Percentiles rank a stretch among this genome's conserved stretches.
Conservation (phyloP, 805 yeast genomes). For the Candida koratica region DNA sequence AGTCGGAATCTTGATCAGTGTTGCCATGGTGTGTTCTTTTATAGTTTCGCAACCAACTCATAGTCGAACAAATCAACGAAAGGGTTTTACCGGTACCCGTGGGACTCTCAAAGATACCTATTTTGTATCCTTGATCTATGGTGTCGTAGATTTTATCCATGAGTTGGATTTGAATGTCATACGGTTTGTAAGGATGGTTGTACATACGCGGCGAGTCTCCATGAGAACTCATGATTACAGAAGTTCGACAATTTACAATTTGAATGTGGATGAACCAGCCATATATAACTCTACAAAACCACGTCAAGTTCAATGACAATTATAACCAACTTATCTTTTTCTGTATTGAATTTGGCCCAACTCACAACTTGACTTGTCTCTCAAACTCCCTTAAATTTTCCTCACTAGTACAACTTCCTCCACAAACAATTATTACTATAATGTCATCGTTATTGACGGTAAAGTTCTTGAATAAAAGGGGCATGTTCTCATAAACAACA, state of each 20-base stretch:
- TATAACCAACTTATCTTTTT: no score
- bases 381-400: constrained; percentile 14
- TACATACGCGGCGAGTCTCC: no score
- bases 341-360: no score
- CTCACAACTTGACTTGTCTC: constrained; percentile 6
- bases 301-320: no score
- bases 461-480: constrained; percentile 16
- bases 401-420: constrained; percentile 22
- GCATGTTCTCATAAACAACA: constrained; percentile 18
- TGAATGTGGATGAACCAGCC: no score
- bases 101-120: constrained; percentile 87
- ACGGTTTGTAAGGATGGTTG: constrained; percentile 77
- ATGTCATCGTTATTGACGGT: constrained; percentile 20
- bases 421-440: constrained; percentile 29
- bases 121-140: constrained; percentile 49
- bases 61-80: constrained; percentile 76
- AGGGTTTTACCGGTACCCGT: constrained; percentile 94
- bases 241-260: no score
- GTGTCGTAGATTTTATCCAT: constrained; percentile 74
- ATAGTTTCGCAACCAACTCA: constrained; percentile 73
- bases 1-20: constrained; percentile 31
- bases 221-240: no score
- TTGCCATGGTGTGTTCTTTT: constrained; percentile 20
- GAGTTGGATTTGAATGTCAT: constrained; percentile 68
- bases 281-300: no score